A percentile compares a stretch with the other conserved stretches of the same genome.
These are phyloP conservation scores for Hymenotorrendiella dingleyae DNA, from an alignment of 2,329 filamentous ascomycete species.

Conservation along the genomic window DNA sequence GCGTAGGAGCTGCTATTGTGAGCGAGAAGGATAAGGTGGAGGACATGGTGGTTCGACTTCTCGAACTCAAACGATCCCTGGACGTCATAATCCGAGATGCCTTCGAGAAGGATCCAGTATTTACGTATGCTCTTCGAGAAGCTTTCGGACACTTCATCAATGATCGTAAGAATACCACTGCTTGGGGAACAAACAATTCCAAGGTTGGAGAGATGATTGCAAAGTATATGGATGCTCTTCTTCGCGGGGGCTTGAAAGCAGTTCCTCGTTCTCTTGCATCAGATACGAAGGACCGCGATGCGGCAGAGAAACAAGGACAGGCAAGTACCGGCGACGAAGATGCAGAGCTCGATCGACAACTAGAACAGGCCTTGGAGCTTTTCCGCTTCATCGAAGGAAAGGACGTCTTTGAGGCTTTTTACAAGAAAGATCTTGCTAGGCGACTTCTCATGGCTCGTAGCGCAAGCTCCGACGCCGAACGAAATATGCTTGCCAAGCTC, in stretches of 20 bases:
- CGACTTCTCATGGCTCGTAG: conserved; percentile 86
- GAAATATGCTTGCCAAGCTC: conserved; percentile 87
- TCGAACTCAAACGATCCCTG: conserved; percentile 73
- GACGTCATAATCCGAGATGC: conserved; percentile 72
- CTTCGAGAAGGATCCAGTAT: conserved; percentile 70
- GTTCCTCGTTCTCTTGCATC: conserved; percentile 65
- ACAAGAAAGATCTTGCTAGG: conserved; percentile 93
- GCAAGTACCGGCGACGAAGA: conserved; percentile 78
- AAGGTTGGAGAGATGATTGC: conserved; percentile 99
- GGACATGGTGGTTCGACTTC: conserved; percentile 78
- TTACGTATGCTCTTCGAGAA: conserved; percentile 74
- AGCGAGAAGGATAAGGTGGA: conserved; percentile 72
- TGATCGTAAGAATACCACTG: conserved; percentile 64
- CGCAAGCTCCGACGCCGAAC: conserved; percentile 89
- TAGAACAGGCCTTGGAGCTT: conserved; percentile 87
- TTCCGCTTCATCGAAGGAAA: conserved; percentile 98
- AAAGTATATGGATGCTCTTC: conserved; percentile 86
- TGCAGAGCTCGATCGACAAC: conserved; percentile 80
- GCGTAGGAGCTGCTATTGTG: conserved; percentile 70
- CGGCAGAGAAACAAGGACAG: conserved; percentile 56
- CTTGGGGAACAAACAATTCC: conserved; percentile 76
- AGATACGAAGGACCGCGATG: conserved; percentile 50
- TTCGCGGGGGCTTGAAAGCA: conserved; percentile 81
- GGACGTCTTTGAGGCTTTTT: conserved; percentile 96
- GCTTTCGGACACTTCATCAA: conserved; percentile 91